Evolutionary conservation across 352 stramenopile species (phyloP), one percentile per base, ranked within the genome.

Genomic region (Plasmopara halstedii): DNA sequence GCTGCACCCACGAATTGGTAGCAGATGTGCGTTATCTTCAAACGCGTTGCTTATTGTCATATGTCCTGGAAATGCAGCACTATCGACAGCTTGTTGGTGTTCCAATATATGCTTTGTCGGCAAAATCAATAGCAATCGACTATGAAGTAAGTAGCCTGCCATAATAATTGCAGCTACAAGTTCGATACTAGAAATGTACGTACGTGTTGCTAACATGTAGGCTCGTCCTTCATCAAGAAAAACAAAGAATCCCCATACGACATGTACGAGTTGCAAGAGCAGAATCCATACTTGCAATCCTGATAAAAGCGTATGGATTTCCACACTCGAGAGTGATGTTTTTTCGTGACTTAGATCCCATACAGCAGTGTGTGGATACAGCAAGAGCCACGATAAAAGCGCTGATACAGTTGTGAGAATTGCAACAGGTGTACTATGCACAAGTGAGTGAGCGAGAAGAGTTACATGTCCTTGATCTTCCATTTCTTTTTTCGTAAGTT

Each of bases 341-440:
- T 64, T 47, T 20, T 64, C 47, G 4, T 41, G 48, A 2, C 50
- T 65, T 35, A 64, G 67, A 10, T 54, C 62, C 50, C 63, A 80
- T 23, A 79, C 64, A 32, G 71, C 56, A 22, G 70, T 58, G 46
- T 71, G 78, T 6, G 69, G 71, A 10, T 83, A 48, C 17, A 83
- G 51, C 42, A 86, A 53, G 13, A 82, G 42, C 73, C 73, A 85
- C 21, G 68, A 81, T 27, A 85, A 34, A 27, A 75, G 22, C 21
- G 64, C 59, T 2, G 55, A 62, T 10, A 60, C 25, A 22, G 63
- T 4, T 3, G 45, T 59, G 10, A 73, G 47, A 3, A 69, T 40
- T 11, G 69, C 58, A 2, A 67, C 50, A 3, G 60, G 58, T 6
- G 62, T 42, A 34, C 64, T 82, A 42, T 70, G 70, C 26, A 67